Percentiles rank a stretch among this genome's conserved stretches.
phyloP scores from a whole-genome alignment of 495 filamentous ascomycete genomes.

The Neurospora discreta region DNA sequence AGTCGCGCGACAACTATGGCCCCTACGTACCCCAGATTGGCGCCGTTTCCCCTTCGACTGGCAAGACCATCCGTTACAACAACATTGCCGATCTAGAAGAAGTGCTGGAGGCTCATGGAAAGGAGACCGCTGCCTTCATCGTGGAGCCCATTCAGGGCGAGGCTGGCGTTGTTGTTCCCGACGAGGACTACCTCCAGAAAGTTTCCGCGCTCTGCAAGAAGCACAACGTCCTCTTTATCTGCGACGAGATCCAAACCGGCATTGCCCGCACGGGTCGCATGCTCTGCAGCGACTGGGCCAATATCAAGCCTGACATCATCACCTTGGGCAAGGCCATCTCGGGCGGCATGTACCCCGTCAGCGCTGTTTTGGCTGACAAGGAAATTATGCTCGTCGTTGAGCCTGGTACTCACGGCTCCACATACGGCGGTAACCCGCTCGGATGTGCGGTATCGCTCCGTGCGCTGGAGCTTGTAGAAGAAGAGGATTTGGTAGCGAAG shows the following conservation, averaged over 20 bases:
- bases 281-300: constrained; percentile 88
- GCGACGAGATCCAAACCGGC: constrained; percentile 96
- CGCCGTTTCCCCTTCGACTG: constrained; percentile 63
- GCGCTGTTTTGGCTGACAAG: constrained; percentile 77
- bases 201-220: constrained; percentile 83
- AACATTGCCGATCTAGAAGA: constrained; percentile 69
- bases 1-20: constrained; percentile 93
- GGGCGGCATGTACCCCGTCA: constrained; percentile 97
- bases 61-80: constrained; percentile 73
- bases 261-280: constrained; percentile 91
- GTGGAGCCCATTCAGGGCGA: constrained; percentile 98
- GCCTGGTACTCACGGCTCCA: constrained; percentile 92
- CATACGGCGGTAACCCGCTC: constrained; percentile 96
- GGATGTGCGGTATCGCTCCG: constrained; percentile 93
- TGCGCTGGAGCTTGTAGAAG: constrained; percentile 86
- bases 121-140: constrained; percentile 83
- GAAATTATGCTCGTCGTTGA: constrained; percentile 97
- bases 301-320: constrained; percentile 89
- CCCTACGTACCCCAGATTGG: constrained; percentile 88
- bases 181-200: constrained; percentile 74
- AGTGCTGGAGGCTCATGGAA: constrained; percentile 67
- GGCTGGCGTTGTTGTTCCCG: constrained; percentile 91
- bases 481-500: constrained; percentile 76
- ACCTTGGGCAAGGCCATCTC: constrained; percentile 95
- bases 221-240: constrained; percentile 89